phyloP scores from a whole-genome alignment of 192 early-diverging fungal species.

The Backusella tarrabulga region DNA sequence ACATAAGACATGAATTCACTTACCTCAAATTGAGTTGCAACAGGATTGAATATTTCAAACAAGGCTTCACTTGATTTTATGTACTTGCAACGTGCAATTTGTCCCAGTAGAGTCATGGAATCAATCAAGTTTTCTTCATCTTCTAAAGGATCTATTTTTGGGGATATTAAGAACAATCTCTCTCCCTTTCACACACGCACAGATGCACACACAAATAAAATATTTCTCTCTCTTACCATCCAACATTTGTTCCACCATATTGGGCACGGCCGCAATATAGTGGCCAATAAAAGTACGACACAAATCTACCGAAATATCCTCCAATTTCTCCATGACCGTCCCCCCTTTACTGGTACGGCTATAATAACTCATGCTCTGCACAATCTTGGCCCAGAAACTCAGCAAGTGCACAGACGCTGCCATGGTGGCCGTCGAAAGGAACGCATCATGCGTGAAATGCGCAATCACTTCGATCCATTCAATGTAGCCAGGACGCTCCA shows the following conservation, averaged over 20 bases:
- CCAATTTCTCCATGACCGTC: conserved; percentile 40
- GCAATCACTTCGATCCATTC: conserved; percentile 64
- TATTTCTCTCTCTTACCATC: conserved; percentile 41
- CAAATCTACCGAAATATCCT: conserved; percentile 48
- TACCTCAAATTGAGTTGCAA: conserved; percentile 57
- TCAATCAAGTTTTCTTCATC: conserved; percentile 69
- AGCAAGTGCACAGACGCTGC: conserved; percentile 66
- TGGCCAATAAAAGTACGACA: conserved; percentile 49
- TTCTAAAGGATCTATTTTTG: conserved; percentile 56
- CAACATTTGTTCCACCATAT: conserved; percentile 47
- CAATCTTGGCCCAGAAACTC: conserved; percentile 87
- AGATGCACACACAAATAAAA: background rate
- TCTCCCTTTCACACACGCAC: background rate
- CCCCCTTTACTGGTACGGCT: conserved; percentile 34
- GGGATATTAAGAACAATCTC: background rate
- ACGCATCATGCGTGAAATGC: conserved; percentile 61
- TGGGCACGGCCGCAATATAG: conserved; percentile 47
- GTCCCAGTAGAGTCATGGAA: conserved; percentile 68
- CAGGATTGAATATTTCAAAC: conserved; percentile 52
- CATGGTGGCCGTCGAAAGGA: conserved; percentile 63
- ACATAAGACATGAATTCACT: background rate
- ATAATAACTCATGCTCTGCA: conserved; percentile 51
- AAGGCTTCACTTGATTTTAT: conserved; percentile 51
- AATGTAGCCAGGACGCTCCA: conserved; percentile 63
- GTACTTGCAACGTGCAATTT: conserved; percentile 69